Base-by-base conservation (phyloP, 306 rosid genomes). In the Ormosia emarginata region DNA sequence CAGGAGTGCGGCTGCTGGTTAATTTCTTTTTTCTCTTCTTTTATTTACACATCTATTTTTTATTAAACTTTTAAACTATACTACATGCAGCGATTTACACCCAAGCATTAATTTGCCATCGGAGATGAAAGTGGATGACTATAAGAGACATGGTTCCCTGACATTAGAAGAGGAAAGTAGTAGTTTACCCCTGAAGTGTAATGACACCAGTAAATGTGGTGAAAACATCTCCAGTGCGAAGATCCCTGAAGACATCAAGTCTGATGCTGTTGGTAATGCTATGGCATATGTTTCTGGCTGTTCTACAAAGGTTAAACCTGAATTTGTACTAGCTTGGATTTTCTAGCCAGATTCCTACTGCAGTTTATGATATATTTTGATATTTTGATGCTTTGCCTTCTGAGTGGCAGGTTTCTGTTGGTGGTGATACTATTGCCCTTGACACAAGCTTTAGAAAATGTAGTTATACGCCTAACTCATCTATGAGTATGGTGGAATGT, bases 381-480 rank as follows among this genome's bases (percentile, higher is more conserved):
- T 15, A 32, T 59, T 70, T 80, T 74, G 47, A 55, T 74, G 58
- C 34, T 83, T 46, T 79, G 71, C 36, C 71, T 81, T 84, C 65
- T 61, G 59, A 56, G 39, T 78, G 73, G 80, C 85, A 92, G 95
- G 93, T 79, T 78, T 79, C 79, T 53, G 56, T 17, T 79, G 78
- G 77, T 74, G 86, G 85, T 41, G 80, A 77, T 72, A n/a, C 81
- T 32, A 39, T 44, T 50, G 71, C 68, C 65, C 70, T 84, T 49
- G 93, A 87, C 66, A 68, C 87, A 78, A 56, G 88, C 74, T 79
- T 91, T 62, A 91, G 90, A 85, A 86, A 82, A 81, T 95, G 99
- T 75, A 86, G 83, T 71, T 83, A 85, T 79, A 85, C 92, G 15
- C 80, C 98, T 8, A 90, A 62, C 43, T 55, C 81, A 57, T 83